These are phyloP conservation scores for Terfezia claveryi DNA, from an alignment of 495 filamentous ascomycete species.

Conservation along the genomic window DNA sequence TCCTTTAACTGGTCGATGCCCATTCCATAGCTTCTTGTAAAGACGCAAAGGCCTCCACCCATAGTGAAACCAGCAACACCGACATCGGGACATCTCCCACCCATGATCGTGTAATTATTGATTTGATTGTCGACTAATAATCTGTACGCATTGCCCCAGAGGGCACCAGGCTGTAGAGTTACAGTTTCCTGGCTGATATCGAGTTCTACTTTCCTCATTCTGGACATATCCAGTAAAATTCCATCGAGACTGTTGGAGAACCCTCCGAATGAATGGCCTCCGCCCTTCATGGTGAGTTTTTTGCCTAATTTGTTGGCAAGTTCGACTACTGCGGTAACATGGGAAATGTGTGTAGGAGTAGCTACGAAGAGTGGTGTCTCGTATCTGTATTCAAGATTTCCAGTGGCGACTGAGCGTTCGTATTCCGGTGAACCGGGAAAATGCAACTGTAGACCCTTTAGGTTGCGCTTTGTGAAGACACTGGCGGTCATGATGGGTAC, in stretches of 20 bases:
- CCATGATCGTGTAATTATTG: not conserved
- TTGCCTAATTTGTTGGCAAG: not conserved
- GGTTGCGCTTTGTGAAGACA: too few species aligned
- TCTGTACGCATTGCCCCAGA: not conserved
- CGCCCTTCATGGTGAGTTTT: not conserved
- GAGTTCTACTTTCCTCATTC: not conserved
- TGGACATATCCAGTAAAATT: not conserved
- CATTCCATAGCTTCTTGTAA: not conserved
- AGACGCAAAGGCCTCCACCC: not conserved
- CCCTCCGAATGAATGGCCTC: not conserved
- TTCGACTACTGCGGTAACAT: not conserved
- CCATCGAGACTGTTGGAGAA: not conserved
- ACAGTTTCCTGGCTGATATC: not conserved
- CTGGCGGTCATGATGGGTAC: too few species aligned
- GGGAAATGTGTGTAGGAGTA: not conserved
- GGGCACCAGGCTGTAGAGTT: not conserved
- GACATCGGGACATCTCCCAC: conserved; percentile 2
- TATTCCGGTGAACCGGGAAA: too few species aligned
- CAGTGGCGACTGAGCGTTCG: not conserved
- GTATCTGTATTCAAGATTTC: not conserved
- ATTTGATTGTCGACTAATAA: not conserved
- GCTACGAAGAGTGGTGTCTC: not conserved
- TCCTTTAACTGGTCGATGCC: conserved; percentile 21
- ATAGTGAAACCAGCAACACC: conserved; percentile 10
- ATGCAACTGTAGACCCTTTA: too few species aligned